Evolutionary conservation across 1,139 yeast genomes (phyloP).

Genomic region (Citeromyces hawaiiensis): DNA sequence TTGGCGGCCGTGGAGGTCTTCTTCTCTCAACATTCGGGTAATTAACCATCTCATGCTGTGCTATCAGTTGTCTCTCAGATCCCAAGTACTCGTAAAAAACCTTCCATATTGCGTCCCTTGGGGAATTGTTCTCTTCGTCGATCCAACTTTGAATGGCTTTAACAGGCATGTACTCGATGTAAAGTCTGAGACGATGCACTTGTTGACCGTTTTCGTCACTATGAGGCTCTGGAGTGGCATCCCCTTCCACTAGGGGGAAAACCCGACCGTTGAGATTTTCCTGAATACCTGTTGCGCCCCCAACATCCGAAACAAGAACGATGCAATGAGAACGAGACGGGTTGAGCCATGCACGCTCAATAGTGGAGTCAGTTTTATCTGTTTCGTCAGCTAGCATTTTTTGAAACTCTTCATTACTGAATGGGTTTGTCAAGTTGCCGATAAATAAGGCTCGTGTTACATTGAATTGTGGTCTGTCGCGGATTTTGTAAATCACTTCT

Average conservation of each 20-base stretch:
- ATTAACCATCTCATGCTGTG: slow-evolving; percentile 26
- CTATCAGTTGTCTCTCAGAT: slow-evolving; percentile 19
- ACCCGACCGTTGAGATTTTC: slow-evolving; percentile 19
- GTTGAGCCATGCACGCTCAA: slow-evolving; percentile 34
- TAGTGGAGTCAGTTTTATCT: slow-evolving; percentile 12
- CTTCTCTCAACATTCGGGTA: slow-evolving; percentile 13
- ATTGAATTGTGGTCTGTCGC: slow-evolving; percentile 19
- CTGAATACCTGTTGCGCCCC: slow-evolving; percentile 25
- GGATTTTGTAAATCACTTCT: slow-evolving; percentile 21
- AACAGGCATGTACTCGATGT: slow-evolving; percentile 30
- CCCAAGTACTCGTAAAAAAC: slow-evolving; percentile 20
- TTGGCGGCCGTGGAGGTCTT: slow-evolving; percentile 1
- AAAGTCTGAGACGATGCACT: slow-evolving; percentile 19
- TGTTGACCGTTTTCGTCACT: slow-evolving; percentile 11
- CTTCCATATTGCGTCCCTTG: slow-evolving; percentile 30
- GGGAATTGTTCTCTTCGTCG: slow-evolving; percentile 30
- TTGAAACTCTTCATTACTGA: slow-evolving; percentile 25
- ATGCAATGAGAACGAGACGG: slow-evolving; percentile 27
- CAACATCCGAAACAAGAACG: slow-evolving; percentile 24
- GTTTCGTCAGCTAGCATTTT: slow-evolving; percentile 19
- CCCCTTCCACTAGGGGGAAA: slow-evolving; percentile 21
- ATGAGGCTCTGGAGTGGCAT: slow-evolving; percentile 12
- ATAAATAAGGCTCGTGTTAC: slow-evolving; percentile 29
- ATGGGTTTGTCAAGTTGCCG: slow-evolving; percentile 26
- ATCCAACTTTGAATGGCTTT: slow-evolving; percentile 32